Evolutionary conservation across 148 eudicot species (phyloP).

Genomic region (Linanthus parryae): DNA sequence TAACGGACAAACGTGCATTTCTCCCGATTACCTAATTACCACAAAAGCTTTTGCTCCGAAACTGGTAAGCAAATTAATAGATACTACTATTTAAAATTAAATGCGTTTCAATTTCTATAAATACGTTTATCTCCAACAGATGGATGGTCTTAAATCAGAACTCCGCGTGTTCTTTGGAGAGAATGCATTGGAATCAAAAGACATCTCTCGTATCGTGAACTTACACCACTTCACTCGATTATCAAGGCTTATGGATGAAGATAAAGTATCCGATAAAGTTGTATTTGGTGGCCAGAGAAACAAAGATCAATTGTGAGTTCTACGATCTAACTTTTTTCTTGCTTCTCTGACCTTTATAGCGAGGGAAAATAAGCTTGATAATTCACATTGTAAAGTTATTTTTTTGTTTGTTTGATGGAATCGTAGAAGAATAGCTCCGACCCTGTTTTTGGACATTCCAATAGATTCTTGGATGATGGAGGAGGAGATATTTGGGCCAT

Average conservation of each 20-base stretch:
- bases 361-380: background rate
- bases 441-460: conserved; percentile 57
- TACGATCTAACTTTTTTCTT: background rate
- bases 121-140: conserved; percentile 22
- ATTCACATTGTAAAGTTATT: background rate
- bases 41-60: conserved; percentile 51
- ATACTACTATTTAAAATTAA: background rate
- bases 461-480: conserved; percentile 42
- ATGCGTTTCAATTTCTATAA: conserved; percentile 4
- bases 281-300: conserved; percentile 56
- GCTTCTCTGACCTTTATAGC: background rate
- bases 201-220: conserved; percentile 48
- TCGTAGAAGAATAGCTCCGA: conserved; percentile 60
- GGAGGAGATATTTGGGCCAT: conserved; percentile 80
- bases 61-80: conserved; percentile 32
- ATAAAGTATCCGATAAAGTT: conserved; percentile 37
- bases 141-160: conserved; percentile 38
- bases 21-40: conserved; percentile 56
- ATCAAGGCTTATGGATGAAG: conserved; percentile 39
- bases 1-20: conserved; percentile 57
- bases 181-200: conserved; percentile 43
- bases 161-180: conserved; percentile 39
- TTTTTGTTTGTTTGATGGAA: conserved; percentile 1
- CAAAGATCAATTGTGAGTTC: conserved; percentile 39
- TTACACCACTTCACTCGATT: conserved; percentile 43